phyloP scores from a whole-genome alignment of 2,329 filamentous ascomycete genomes.

The Pseudogymnoascus sp. region DNA sequence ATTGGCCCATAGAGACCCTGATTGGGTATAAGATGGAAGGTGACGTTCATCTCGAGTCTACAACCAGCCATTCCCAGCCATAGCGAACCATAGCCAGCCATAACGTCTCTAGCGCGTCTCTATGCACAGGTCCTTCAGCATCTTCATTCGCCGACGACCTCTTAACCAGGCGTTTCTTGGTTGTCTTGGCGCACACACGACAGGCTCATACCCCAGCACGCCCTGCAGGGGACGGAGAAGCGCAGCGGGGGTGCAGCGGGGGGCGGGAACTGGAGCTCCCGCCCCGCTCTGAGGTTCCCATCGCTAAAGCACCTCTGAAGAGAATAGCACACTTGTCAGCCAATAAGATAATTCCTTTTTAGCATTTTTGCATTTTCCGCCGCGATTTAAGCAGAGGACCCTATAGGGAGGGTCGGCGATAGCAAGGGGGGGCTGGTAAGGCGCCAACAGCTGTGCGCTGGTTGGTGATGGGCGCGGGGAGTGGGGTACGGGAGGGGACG shows the following conservation, averaged over 20 bases:
- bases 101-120: background rate
- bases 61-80: background rate
- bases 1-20: background rate
- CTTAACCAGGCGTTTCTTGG: background rate
- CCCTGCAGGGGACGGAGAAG: constrained; percentile 2
- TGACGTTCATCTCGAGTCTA: background rate
- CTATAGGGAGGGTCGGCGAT: background rate
- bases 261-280: background rate
- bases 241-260: background rate
- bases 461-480: background rate
- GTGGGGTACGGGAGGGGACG: constrained; percentile 6
- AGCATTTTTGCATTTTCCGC: constrained; percentile 2
- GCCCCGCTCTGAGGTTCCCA: background rate
- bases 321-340: background rate
- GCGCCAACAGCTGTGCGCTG: constrained; percentile 2
- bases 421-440: background rate
- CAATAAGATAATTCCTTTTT: background rate
- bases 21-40: background rate
- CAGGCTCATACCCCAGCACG: background rate
- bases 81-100: background rate
- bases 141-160: background rate
- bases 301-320: background rate
- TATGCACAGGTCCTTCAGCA: background rate
- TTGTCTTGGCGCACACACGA: background rate
- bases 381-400: background rate